Conservation (phyloP, 2,329 filamentous ascomycete genomes). For the Xylariaceae sp. region DNA sequence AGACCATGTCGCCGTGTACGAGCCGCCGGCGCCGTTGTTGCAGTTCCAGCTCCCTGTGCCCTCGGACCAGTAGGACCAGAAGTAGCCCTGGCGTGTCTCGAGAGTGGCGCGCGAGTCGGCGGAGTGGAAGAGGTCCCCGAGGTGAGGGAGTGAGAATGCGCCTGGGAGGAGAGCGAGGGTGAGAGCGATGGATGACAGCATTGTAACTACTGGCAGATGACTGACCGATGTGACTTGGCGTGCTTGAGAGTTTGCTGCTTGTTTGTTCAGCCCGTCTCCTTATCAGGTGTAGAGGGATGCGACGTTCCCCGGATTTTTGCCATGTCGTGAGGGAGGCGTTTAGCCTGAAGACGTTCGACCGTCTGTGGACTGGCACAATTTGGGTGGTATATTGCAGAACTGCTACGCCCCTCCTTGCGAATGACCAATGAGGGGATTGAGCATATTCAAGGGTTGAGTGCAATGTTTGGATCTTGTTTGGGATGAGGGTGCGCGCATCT, state of each 20-base stretch:
- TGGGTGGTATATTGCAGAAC: too few relatives aligned
- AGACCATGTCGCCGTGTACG: constrained; percentile 42
- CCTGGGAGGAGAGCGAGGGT: constrained; percentile 21
- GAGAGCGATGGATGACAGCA: constrained; percentile 23
- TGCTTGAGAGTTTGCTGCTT: background rate
- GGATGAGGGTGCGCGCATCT: too few relatives aligned
- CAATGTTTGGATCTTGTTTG: too few relatives aligned
- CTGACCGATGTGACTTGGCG: background rate
- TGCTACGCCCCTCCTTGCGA: too few relatives aligned
- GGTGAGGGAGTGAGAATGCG: constrained; percentile 20
- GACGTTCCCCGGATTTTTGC: constrained; percentile 2
- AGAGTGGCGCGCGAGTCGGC: constrained; percentile 18
- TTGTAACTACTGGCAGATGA: constrained; percentile 8
- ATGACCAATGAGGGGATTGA: too few relatives aligned
- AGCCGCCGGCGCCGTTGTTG: constrained; percentile 37
- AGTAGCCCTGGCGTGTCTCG: constrained; percentile 24
- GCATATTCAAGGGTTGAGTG: too few relatives aligned
- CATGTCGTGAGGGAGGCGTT: too few relatives aligned
- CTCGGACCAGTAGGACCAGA: constrained; percentile 31
- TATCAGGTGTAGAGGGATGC: constrained; percentile 1
- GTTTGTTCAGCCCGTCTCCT: constrained; percentile 1
- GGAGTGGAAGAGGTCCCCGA: constrained; percentile 15
- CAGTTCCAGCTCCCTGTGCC: constrained; percentile 38
- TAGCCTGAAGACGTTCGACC: too few relatives aligned
- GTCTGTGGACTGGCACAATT: too few relatives aligned